These are phyloP conservation scores for Boletus calvinii DNA, from an alignment of 1,284 basidiomycete genomes.

Conservation along the genomic window DNA sequence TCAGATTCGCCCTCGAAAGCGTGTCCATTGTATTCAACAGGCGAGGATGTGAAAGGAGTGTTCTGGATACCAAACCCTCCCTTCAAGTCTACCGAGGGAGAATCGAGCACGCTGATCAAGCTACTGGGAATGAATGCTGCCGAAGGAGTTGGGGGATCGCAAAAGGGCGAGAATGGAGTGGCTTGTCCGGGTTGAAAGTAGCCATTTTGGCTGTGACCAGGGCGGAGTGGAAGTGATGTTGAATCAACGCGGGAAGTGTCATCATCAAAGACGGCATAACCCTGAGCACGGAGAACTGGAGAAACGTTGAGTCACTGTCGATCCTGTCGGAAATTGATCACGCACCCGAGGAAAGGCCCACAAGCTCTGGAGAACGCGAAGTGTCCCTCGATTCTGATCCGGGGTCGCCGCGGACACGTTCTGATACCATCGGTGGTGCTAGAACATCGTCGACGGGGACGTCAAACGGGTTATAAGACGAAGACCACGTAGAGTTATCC, in stretches of 20 bases:
- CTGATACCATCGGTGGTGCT: constrained; percentile 17
- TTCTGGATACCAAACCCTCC: constrained; percentile 25
- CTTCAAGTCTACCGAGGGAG: constrained; percentile 33
- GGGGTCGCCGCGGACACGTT: constrained; percentile 9
- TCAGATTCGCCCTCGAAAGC: constrained; percentile 26
- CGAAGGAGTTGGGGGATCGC: constrained; percentile 43
- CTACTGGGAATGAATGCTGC: constrained; percentile 57
- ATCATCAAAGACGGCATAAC: constrained; percentile 45
- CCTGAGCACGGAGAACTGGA: constrained; percentile 34
- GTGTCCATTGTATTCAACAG: constrained; percentile 32
- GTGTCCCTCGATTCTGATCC: constrained; percentile 12
- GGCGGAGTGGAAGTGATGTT: constrained; percentile 14
- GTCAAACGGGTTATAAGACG: constrained; percentile 36
- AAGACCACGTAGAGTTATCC: constrained; percentile 26
- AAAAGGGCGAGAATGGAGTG: constrained; percentile 52
- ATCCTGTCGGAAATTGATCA: constrained; percentile 35
- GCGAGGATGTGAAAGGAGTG: constrained; percentile 35
- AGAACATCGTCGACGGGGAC: constrained; percentile 20
- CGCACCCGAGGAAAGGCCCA: constrained; percentile 40
- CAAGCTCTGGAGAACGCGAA: constrained; percentile 35
- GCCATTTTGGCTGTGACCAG: constrained; percentile 15
- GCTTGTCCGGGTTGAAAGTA: constrained; percentile 29
- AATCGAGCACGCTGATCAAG: constrained; percentile 58
- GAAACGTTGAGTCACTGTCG: constrained; percentile 20
- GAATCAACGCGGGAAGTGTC: constrained; percentile 35